Evolutionary conservation across 495 filamentous ascomycete species (phyloP).

Genomic region (Annulohypoxylon stygium): DNA sequence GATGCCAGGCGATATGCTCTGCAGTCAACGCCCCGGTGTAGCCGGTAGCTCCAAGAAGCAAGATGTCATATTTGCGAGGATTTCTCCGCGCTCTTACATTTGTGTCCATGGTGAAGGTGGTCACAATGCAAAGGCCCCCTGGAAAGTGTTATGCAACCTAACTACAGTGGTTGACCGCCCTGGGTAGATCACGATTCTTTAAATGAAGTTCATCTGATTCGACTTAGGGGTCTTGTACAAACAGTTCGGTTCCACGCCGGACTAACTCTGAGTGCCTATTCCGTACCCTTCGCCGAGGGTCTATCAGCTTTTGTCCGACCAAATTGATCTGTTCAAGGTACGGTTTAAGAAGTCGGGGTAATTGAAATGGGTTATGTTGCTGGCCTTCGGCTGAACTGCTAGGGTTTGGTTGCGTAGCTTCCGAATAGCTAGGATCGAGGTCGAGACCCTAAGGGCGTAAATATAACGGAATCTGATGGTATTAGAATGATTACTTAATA

Average conservation of each 20-base stretch:
- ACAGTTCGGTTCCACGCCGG: neutral
- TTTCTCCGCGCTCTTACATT: slow-evolving; percentile 15
- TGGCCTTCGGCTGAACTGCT: neutral
- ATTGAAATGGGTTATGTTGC: neutral
- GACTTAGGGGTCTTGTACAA: neutral
- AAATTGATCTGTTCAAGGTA: neutral
- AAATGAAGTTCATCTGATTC: neutral
- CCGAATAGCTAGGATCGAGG: neutral
- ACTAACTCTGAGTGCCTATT: neutral
- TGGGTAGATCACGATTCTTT: neutral
- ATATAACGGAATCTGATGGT: neutral
- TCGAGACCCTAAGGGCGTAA: neutral
- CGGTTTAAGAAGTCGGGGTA: neutral
- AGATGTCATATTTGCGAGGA: slow-evolving; percentile 32
- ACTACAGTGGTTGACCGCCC: neutral
- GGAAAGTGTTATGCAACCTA: neutral
- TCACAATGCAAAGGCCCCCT: neutral
- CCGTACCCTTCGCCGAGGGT: neutral
- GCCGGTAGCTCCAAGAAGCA: slow-evolving; percentile 72
- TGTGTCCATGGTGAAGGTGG: slow-evolving; percentile 8
- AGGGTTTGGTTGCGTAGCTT: neutral
- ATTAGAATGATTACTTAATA: neutral
- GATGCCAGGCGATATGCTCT: slow-evolving; percentile 72
- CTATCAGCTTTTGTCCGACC: neutral
- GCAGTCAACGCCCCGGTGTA: slow-evolving; percentile 80